Evolutionary conservation across 164 flowering plant genomes (phyloP).

Genomic region (Liriodendron chinense): DNA sequence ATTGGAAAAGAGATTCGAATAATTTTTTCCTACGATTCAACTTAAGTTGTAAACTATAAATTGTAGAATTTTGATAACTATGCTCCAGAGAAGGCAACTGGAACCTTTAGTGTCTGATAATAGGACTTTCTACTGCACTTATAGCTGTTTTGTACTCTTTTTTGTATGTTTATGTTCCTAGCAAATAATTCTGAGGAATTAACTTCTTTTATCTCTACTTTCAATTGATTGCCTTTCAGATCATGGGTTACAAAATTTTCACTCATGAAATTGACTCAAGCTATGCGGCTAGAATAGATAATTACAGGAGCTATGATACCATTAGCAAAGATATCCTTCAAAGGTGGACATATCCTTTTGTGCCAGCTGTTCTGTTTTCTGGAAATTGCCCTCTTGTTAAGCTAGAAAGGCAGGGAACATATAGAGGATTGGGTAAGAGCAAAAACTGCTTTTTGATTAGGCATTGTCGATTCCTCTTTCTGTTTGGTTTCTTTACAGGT

Average conservation of each 20-base stretch:
- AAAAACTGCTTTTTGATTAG: background rate
- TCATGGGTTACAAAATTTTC: constrained; percentile 93
- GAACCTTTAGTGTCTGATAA: too few species aligned
- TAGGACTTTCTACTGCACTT: background rate
- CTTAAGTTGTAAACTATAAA: too few species aligned
- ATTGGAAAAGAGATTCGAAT: too few species aligned
- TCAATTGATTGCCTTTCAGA: constrained; percentile 41
- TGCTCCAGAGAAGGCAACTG: too few species aligned
- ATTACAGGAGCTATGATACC: constrained; percentile 85
- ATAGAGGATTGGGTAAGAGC: constrained; percentile 69
- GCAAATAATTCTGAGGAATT: background rate
- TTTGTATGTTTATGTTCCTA: background rate
- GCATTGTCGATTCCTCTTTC: background rate
- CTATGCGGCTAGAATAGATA: constrained; percentile 92
- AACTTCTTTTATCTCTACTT: background rate
- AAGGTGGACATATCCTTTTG: constrained; percentile 94
- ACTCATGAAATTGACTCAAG: constrained; percentile 86
- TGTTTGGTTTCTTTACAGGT: background rate
- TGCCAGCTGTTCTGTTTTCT: constrained; percentile 79
- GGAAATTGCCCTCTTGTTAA: constrained; percentile 53
- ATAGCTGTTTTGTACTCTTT: background rate
- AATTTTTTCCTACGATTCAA: too few species aligned
- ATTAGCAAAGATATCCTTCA: constrained; percentile 91
- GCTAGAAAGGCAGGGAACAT: constrained; percentile 78
- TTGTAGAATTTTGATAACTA: too few species aligned